Evolutionary conservation across 257 asterid species (phyloP).

Genomic region (Solanum rostratum): DNA sequence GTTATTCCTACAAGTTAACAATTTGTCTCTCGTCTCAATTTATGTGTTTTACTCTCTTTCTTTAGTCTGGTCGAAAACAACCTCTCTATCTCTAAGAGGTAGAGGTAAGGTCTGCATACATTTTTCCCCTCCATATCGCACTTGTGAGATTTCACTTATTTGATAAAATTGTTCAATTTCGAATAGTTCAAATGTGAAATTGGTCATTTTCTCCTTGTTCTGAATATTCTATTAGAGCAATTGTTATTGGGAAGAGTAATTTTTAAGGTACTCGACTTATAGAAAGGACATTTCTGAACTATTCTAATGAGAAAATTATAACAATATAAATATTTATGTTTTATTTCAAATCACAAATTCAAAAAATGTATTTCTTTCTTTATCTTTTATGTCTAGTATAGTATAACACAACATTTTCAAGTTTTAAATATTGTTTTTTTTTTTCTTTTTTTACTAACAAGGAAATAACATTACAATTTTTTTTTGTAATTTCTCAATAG

Average conservation of each 20-base stretch:
- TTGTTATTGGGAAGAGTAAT: not conserved
- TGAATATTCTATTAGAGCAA: not conserved
- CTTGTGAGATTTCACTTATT: not conserved
- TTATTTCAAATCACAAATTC: not conserved
- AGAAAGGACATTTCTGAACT: not conserved
- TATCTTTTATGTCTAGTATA: not conserved
- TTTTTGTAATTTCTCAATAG: conserved; percentile 10
- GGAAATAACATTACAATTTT: not conserved
- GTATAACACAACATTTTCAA: not conserved
- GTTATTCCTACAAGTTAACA: no score
- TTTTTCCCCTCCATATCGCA: no score
- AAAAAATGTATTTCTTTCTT: not conserved
- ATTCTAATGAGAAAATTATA: not conserved
- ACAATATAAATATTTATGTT: not conserved
- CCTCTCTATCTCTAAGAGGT: no score
- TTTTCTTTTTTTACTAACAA: not conserved
- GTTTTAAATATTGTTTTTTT: not conserved
- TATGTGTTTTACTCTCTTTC: not conserved
- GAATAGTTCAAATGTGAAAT: not conserved
- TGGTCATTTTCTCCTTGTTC: not conserved
- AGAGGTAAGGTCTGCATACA: no score
- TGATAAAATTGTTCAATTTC: not conserved
- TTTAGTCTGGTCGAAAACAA: not conserved
- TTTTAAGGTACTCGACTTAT: not conserved
- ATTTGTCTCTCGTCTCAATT: no score